Evolutionary conservation across 306 rosid genomes (phyloP).

Genomic region (Pterocarpus santalinus): DNA sequence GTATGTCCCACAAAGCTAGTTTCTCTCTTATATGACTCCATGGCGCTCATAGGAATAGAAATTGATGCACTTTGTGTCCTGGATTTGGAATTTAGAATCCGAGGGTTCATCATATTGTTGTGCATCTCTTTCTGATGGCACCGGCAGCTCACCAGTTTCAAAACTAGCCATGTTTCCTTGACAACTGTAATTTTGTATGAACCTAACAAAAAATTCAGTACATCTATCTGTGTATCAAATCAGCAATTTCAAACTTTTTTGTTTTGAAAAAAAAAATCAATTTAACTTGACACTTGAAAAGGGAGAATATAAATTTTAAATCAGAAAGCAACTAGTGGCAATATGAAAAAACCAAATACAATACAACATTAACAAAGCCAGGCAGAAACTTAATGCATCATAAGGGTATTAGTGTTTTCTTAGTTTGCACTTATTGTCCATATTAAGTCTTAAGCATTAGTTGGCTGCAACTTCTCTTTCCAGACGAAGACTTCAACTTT

Average conservation of each 20-base stretch:
- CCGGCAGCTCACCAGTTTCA: conserved; percentile 51
- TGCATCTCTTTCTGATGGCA: conserved; percentile 52
- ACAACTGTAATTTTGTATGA: not conserved
- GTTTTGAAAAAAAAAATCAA: not conserved
- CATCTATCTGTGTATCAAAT: not conserved
- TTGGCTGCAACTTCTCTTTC: not conserved
- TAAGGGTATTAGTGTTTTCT: not conserved
- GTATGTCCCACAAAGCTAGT: conserved; percentile 61
- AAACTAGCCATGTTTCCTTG: conserved; percentile 32
- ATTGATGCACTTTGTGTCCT: conserved; percentile 62
- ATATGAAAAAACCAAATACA: not conserved
- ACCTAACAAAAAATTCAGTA: conserved; percentile 20
- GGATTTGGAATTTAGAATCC: conserved; percentile 44
- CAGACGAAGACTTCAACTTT: too few species aligned
- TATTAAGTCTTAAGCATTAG: not conserved
- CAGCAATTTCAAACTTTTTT: conserved; percentile 12
- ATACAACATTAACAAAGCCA: conserved; percentile 16
- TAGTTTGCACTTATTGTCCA: too few species aligned
- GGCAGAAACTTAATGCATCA: not conserved
- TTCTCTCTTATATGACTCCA: conserved; percentile 54
- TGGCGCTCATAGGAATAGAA: conserved; percentile 55
- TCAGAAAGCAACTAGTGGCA: not conserved
- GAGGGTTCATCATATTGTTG: conserved; percentile 42
- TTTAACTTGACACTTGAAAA: conserved; percentile 7
- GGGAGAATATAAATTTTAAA: conserved; percentile 3